Evolutionary conservation across 148 eudicot genomes (phyloP).

Genomic region (Chenopodium quinoa): DNA sequence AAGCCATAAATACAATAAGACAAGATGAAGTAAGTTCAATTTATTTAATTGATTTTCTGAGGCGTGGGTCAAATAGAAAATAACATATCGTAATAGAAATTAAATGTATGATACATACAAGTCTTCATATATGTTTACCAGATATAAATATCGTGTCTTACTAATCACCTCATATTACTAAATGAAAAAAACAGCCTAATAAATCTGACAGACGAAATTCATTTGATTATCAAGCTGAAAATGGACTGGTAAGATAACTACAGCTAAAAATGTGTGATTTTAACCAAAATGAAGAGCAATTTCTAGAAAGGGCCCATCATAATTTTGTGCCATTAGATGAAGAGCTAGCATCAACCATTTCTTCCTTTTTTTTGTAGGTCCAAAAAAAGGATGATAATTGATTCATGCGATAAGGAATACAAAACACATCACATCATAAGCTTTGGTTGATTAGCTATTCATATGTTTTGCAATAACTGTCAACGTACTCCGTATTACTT

Average conservation of each 20-base stretch:
- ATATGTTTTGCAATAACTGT: neutral
- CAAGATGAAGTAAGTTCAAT: no score
- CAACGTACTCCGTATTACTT: neutral
- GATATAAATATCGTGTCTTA: slow-evolving; percentile 17
- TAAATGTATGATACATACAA: slow-evolving; percentile 2
- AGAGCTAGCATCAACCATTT: slow-evolving; percentile 14
- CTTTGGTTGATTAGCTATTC: neutral
- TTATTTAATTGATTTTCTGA: no score
- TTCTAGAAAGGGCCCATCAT: neutral
- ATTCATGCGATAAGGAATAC: slow-evolving; percentile 2
- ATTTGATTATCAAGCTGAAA: slow-evolving; percentile 12
- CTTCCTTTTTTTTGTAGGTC: slow-evolving; percentile 12
- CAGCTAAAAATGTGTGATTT: neutral
- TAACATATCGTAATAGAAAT: no score
- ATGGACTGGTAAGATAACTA: neutral
- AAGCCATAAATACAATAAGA: no score
- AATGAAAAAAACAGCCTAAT: neutral
- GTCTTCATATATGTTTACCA: slow-evolving; percentile 1
- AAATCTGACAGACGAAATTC: slow-evolving; percentile 4
- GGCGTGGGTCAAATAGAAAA: no score
- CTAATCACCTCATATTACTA: slow-evolving; percentile 16
- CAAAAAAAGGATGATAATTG: neutral
- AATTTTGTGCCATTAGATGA: slow-evolving; percentile 7
- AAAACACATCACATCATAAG: slow-evolving; percentile 13
- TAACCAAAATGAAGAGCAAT: neutral